A percentile compares a stretch with the other conserved stretches of the same genome.
Evolutionary conservation across 75 land plant species (phyloP).

Genomic region (Picea sitchensis): DNA sequence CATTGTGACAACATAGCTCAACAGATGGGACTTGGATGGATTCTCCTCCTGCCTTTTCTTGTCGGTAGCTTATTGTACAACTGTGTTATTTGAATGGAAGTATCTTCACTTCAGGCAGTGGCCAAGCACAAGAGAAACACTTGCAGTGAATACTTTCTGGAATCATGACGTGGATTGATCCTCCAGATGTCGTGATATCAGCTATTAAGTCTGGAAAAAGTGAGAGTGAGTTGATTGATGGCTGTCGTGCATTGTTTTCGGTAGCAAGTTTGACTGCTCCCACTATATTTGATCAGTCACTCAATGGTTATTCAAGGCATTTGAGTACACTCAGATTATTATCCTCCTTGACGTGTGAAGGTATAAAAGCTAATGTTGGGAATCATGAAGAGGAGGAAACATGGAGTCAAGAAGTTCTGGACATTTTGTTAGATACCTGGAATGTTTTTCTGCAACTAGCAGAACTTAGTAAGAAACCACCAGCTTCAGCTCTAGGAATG

Average conservation of each 20-base stretch:
- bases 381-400: conserved; percentile 56
- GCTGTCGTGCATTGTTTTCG: conserved; percentile 80
- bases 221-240: conserved; percentile 97
- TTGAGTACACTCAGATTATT: conserved; percentile 67
- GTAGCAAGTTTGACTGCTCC: conserved; percentile 70
- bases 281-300: conserved; percentile 67
- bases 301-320: conserved; percentile 66
- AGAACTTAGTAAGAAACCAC: too few species aligned
- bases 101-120: conserved; percentile 82
- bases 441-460: conserved; percentile 66
- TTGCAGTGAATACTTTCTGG: conserved; percentile 64
- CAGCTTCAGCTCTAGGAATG: conserved; percentile 52
- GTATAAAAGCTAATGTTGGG: conserved; percentile 39
- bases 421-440: conserved; percentile 88
- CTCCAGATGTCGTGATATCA: conserved; percentile 54
- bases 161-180: conserved; percentile 72
- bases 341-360: conserved; percentile 82
- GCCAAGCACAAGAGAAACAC: conserved; percentile 64
- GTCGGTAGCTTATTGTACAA: conserved; percentile 84
- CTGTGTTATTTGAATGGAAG: conserved; percentile 76
- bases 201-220: conserved; percentile 64
- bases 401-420: conserved; percentile 80
- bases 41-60: conserved; percentile 79
- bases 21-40: conserved; percentile 64
- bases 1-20: conserved; percentile 45